A percentile compares a stretch with the other conserved stretches of the same genome.
phyloP scores from a whole-genome alignment of 192 early-diverging fungal genomes.

The Chytriomyces sp. region DNA sequence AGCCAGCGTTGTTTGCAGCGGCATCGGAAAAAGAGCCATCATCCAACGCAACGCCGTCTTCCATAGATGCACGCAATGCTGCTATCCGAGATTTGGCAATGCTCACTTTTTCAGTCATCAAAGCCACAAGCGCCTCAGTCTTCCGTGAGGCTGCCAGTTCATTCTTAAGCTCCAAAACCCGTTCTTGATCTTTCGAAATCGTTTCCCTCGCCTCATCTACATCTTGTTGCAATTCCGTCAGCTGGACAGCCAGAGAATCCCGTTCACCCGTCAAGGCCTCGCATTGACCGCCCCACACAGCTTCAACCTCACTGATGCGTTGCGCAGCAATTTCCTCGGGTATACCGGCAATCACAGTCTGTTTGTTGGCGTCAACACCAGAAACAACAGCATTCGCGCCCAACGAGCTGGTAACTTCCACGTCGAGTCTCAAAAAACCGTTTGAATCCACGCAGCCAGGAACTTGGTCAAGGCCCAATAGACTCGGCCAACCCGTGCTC shows the following conservation, averaged over 20 bases:
- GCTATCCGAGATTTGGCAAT: slow-evolving; percentile 29
- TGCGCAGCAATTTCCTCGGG: neutral
- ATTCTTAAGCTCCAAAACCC: slow-evolving; percentile 16
- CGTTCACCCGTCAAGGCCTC: neutral
- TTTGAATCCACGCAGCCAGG: slow-evolving; percentile 33
- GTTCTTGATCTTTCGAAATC: slow-evolving; percentile 30
- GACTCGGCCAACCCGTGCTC: slow-evolving; percentile 36
- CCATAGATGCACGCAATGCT: slow-evolving; percentile 34
- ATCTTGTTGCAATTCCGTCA: slow-evolving; percentile 5
- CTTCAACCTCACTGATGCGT: neutral
- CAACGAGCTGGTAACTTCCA: slow-evolving; percentile 34
- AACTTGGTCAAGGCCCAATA: slow-evolving; percentile 29
- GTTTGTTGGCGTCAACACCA: neutral
- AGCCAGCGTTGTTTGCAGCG: slow-evolving; percentile 10
- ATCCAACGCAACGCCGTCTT: slow-evolving; percentile 29
- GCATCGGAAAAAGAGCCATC: neutral
- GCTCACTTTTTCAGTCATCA: slow-evolving; percentile 19
- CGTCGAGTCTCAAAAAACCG: slow-evolving; percentile 37
- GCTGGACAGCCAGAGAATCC: neutral
- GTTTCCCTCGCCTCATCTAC: slow-evolving; percentile 32
- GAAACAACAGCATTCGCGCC: neutral
- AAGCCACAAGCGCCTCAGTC: slow-evolving; percentile 15
- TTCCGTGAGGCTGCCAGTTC: slow-evolving; percentile 37
- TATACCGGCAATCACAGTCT: too few relatives aligned
- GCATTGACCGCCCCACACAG: neutral